Evolutionary conservation across 192 early-diverging fungal species (phyloP), one percentile per base, ranked within the genome.

Genomic region (Dissophora ornata): DNA sequence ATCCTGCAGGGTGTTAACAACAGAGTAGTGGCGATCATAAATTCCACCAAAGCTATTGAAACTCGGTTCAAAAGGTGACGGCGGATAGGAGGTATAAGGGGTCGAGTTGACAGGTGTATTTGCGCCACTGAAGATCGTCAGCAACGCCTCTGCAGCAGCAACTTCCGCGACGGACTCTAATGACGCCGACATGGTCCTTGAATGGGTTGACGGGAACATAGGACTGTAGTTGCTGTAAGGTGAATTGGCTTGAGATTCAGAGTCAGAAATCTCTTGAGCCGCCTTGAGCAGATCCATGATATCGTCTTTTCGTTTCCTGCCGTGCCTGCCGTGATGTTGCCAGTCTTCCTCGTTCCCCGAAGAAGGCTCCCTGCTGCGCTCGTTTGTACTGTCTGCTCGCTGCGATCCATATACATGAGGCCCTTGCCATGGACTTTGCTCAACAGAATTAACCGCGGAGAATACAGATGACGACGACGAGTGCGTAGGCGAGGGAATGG

Each of bases 221-320:
- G 62, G 51, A 19, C 42, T 62, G 25, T 77, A 62, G 26, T 34
- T 21, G 29, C 19, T 69, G 32, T 57, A 79, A 2, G 62, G 75
- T 7, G 68, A 66, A n/a, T 54, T 57, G 13, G 50, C 30, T 21
- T 44, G 44, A 8, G 57, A 67, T 34, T 71, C 63, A 9, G 64
- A 45, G 16, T 80, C 79, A 11, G 73, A 77, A 18, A 77, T 77
- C 47, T 67, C 73, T 38, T 67, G 65, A 25, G 73, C 73, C 0
- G 73, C 73, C n/a, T 51, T 54, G 44, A 77, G 61, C 16, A 77
- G 36, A 21, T 77, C 73, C 28, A 77, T 24, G 8, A 77, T 61
- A 56, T 77, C 73, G 28, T 77, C 73, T 53, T 67, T 77, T 18
- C 30, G 28, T 53, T 42, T 77, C 32, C 57, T 38, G n/a, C 46